Conservation (phyloP, 2,329 filamentous ascomycete species). For the Aspergillus nomiae region DNA sequence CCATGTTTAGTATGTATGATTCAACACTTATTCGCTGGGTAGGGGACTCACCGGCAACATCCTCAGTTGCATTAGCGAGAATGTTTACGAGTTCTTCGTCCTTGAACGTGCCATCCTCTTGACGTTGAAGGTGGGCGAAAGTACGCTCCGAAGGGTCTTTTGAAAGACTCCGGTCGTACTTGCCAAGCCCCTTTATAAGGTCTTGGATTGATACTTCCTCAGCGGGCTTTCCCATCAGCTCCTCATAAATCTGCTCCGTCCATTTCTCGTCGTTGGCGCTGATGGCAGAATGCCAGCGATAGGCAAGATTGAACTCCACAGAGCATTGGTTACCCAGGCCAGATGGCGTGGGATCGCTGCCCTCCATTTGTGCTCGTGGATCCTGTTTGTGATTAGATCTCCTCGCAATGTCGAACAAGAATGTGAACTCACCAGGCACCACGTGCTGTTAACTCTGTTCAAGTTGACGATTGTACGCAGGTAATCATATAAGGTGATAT, state of each 20-base stretch:
- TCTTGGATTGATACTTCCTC: conserved; percentile 60
- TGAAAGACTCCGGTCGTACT: conserved; percentile 63
- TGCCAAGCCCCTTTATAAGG: conserved; percentile 63
- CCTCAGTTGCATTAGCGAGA: conserved; percentile 69
- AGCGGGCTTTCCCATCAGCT: conserved; percentile 63
- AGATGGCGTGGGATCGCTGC: conserved; percentile 61
- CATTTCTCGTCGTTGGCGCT: conserved; percentile 75
- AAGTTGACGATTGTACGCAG: conserved; percentile 76
- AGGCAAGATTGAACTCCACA: conserved; percentile 85
- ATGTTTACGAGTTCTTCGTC: conserved; percentile 78
- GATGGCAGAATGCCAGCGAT: conserved; percentile 84
- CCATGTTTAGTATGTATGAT: conserved; percentile 7
- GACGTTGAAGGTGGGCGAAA: conserved; percentile 68
- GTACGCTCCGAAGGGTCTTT: conserved; percentile 68
- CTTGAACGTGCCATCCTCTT: conserved; percentile 66
- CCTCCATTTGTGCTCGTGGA: conserved; percentile 69
- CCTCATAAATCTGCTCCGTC: conserved; percentile 69
- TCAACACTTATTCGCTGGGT: too few relatives aligned
- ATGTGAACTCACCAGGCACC: conserved; percentile 60
- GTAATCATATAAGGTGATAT: conserved; percentile 77
- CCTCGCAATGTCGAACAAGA: not conserved
- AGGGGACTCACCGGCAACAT: conserved; percentile 48
- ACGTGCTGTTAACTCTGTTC: conserved; percentile 71
- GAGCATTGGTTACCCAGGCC: conserved; percentile 82
- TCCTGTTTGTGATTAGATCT: conserved; percentile 47